phyloP scores from a whole-genome alignment of 1,284 basidiomycete species.

The Volvariella surrecta region DNA sequence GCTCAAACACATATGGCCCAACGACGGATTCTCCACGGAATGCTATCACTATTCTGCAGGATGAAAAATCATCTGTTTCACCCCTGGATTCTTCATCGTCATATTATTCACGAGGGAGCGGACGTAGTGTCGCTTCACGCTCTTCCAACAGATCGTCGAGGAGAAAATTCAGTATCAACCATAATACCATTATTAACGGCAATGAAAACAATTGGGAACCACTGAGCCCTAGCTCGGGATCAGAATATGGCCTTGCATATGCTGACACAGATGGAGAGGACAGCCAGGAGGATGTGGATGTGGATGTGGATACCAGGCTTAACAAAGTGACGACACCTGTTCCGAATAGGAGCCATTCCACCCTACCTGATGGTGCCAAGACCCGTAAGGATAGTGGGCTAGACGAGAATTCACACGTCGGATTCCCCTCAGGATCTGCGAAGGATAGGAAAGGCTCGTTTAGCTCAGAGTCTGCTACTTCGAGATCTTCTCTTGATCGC shows the following conservation, averaged over 20 bases:
- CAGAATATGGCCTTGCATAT: constrained; percentile 43
- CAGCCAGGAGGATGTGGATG: no score
- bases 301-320: constrained; percentile 18
- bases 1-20: constrained; percentile 1
- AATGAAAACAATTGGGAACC: not conserved
- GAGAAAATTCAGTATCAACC: no score
- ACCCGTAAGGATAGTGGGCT: not conserved
- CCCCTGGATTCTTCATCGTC: not conserved
- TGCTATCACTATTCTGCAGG: no score
- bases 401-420: not conserved
- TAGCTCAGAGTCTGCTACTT: no score
- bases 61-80: no score
- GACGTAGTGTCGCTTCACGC: no score
- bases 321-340: constrained; percentile 9
- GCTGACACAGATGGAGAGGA: constrained; percentile 39
- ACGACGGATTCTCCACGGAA: no score
- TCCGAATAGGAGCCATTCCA: not conserved
- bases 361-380: not conserved
- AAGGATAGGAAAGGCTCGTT: no score
- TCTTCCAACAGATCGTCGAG: not conserved
- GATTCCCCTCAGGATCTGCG: not conserved
- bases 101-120: not conserved
- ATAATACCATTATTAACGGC: constrained; percentile 1
- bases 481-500: no score
- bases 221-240: constrained; percentile 30